These are phyloP conservation scores for Rhizophora apiculata DNA, from an alignment of 345 rosid genomes.

Conservation along the genomic window DNA sequence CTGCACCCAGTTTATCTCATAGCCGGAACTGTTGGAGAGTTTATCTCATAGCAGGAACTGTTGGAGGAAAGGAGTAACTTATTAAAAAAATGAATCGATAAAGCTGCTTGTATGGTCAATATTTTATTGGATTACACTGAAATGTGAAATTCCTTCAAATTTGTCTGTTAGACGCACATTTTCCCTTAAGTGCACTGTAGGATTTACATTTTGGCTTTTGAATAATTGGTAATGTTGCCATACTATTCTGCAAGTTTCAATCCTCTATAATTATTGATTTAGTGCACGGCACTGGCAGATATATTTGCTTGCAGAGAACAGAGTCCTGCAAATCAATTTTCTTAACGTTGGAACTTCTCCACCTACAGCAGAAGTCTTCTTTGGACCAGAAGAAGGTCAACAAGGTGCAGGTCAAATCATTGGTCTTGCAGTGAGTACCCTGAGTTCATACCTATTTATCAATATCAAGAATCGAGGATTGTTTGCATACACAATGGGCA, in stretches of 20 bases:
- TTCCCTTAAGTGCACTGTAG: too few species aligned
- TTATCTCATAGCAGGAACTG: too few species aligned
- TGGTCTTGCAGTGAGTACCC: constrained; percentile 61
- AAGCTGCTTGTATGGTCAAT: too few species aligned
- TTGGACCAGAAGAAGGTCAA: constrained; percentile 52
- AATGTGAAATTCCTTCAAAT: too few species aligned
- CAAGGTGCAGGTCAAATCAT: constrained; percentile 37
- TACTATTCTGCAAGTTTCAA: not conserved
- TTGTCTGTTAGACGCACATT: too few species aligned
- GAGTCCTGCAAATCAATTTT: constrained; percentile 50
- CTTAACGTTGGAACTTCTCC: constrained; percentile 39
- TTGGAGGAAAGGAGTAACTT: too few species aligned
- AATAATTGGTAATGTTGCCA: not conserved
- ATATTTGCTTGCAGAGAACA: constrained; percentile 67
- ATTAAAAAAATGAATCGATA: too few species aligned
- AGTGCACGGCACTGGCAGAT: constrained; percentile 42
- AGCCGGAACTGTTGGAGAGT: too few species aligned
- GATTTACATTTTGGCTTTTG: too few species aligned
- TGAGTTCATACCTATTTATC: constrained; percentile 58
- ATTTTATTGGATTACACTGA: too few species aligned
- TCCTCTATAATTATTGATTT: constrained; percentile 7
- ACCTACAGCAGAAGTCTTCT: constrained; percentile 48
- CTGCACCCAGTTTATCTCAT: too few species aligned
- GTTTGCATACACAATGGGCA: constrained; percentile 44
- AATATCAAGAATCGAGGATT: constrained; percentile 56